Conservation (phyloP, 2,329 filamentous ascomycete genomes). For the Cordyceps fumosorosea region DNA sequence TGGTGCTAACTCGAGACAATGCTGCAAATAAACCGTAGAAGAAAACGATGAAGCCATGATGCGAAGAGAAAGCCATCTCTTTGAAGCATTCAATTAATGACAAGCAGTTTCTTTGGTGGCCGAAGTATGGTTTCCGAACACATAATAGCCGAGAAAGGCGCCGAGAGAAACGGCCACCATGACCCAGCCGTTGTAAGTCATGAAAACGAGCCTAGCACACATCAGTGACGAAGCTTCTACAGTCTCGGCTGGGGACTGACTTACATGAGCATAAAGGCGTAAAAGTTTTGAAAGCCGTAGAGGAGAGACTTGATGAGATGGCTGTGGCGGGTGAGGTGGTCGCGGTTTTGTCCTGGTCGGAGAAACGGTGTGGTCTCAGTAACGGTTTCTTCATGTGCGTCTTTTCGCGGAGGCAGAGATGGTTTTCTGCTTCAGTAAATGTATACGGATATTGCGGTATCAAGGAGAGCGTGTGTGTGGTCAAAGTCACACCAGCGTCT, state of each 20-base stretch:
- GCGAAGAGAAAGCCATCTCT: neutral
- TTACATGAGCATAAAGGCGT: constrained; percentile 99
- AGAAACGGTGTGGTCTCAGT: constrained; percentile 59
- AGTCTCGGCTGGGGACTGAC: constrained; percentile 30
- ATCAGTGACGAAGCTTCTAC: neutral
- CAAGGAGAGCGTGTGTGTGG: neutral
- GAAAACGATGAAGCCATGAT: neutral
- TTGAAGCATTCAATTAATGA: constrained; percentile 50
- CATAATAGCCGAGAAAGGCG: constrained; percentile 79
- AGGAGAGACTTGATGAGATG: constrained; percentile 74
- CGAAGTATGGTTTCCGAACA: constrained; percentile 66
- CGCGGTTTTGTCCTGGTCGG: constrained; percentile 66
- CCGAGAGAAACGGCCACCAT: constrained; percentile 89
- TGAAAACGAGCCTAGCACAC: constrained; percentile 76
- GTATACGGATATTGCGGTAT: neutral
- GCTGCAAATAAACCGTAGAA: neutral
- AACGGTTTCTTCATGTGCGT: constrained; percentile 28
- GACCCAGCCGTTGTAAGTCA: constrained; percentile 99
- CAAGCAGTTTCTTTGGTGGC: constrained; percentile 84
- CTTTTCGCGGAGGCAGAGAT: neutral
- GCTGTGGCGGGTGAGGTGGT: constrained; percentile 55
- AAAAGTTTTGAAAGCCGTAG: constrained; percentile 93
- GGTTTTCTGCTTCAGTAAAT: constrained; percentile 5
- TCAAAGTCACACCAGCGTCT: neutral
- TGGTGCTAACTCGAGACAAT: neutral